phyloP scores from a whole-genome alignment of 2,329 filamentous ascomycete species.

The Colletotrichum spaethianum region DNA sequence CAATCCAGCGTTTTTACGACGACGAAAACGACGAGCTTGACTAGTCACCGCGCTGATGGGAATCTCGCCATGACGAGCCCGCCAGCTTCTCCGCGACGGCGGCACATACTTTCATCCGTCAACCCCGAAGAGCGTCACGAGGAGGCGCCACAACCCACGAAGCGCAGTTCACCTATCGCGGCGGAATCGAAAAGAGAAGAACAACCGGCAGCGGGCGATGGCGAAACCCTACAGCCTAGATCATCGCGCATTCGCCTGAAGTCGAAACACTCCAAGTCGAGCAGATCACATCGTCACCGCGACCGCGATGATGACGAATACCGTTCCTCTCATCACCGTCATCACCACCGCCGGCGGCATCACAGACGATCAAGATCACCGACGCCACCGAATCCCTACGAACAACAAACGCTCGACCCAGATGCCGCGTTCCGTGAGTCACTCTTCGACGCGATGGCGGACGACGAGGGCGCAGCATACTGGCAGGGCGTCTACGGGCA shows the following conservation, averaged over 20 bases:
- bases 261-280: conserved; percentile 50
- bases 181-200: conserved; percentile 12
- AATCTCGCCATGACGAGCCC: conserved; percentile 51
- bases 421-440: conserved; percentile 90
- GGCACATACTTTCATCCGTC: conserved; percentile 65
- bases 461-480: conserved; percentile 95
- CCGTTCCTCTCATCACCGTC: conserved; percentile 46
- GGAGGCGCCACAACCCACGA: neutral
- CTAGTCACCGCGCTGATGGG: conserved; percentile 41
- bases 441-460: conserved; percentile 95
- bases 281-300: conserved; percentile 42
- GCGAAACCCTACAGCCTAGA: conserved; percentile 36
- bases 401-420: conserved; percentile 69
- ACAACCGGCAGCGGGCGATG: conserved; percentile 5
- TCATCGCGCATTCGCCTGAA: conserved; percentile 60
- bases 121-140: conserved; percentile 51
- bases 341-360: conserved; percentile 46
- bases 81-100: conserved; percentile 55
- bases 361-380: conserved; percentile 57
- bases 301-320: conserved; percentile 45
- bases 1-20: neutral
- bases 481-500: conserved; percentile 98
- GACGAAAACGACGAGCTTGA: neutral
- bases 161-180: conserved; percentile 34
- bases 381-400: conserved; percentile 63